Conservation (phyloP, 2,329 filamentous ascomycete genomes). For the Beauveria bassiana region DNA sequence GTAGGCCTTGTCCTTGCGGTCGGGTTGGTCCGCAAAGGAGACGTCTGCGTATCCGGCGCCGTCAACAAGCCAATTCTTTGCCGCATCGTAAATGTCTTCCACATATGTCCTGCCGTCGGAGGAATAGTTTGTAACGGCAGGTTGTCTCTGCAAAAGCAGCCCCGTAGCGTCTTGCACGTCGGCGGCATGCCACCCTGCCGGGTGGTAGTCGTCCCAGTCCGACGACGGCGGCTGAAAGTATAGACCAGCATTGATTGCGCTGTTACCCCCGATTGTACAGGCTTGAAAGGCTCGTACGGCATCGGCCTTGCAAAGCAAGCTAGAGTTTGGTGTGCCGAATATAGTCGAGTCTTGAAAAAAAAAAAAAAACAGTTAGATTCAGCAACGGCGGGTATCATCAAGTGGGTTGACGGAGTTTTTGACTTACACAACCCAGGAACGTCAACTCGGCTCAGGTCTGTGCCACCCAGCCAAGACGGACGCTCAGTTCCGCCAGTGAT, state of each 20-base stretch:
- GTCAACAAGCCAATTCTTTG: constrained; percentile 42
- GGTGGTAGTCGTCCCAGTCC: constrained; percentile 44
- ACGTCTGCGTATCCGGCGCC: constrained; percentile 39
- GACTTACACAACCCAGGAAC: constrained; percentile 39
- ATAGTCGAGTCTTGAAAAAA: constrained; percentile 35
- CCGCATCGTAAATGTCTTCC: constrained; percentile 38
- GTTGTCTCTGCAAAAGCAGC: constrained; percentile 35
- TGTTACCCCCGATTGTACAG: constrained; percentile 44
- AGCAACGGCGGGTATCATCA: background rate
- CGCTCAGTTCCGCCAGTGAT: constrained; percentile 38
- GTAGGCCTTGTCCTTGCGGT: constrained; percentile 40
- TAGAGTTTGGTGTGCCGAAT: constrained; percentile 30
- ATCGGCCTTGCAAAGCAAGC: constrained; percentile 32
- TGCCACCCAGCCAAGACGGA: constrained; percentile 40
- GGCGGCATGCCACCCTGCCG: constrained; percentile 40
- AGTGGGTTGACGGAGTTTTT: constrained; percentile 13
- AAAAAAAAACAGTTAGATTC: background rate
- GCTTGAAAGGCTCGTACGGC: constrained; percentile 36
- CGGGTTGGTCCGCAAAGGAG: constrained; percentile 35
- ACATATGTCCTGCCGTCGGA: constrained; percentile 36
- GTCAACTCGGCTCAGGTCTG: constrained; percentile 42
- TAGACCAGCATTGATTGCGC: constrained; percentile 46
- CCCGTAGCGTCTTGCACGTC: constrained; percentile 39
- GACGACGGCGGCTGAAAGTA: constrained; percentile 45
- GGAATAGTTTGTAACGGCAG: constrained; percentile 36